A percentile compares a stretch with the other conserved stretches of the same genome.
These are phyloP conservation scores for Apiospora marii DNA, from an alignment of 2,329 filamentous ascomycete species.

Conservation along the genomic window DNA sequence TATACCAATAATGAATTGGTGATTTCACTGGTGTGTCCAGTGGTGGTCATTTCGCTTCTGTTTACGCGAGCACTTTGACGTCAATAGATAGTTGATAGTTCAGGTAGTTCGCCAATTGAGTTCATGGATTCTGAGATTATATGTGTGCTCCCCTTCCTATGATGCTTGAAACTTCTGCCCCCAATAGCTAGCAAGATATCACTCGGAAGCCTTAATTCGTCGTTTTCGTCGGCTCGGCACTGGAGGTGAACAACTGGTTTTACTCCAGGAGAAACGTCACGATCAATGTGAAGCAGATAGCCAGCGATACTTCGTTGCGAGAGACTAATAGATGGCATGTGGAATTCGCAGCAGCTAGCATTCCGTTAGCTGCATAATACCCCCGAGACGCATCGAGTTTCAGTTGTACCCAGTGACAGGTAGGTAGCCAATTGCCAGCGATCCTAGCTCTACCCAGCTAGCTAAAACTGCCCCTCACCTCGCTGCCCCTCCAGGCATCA, in stretches of 20 bases:
- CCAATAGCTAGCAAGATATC: not conserved
- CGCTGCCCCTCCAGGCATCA: slow-evolving; percentile 16
- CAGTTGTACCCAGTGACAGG: not conserved
- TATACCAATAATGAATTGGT: not conserved
- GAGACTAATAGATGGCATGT: no score
- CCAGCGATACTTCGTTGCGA: no score
- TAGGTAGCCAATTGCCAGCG: not conserved
- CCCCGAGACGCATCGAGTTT: not conserved
- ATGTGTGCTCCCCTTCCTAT: not conserved
- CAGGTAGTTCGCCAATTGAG: slow-evolving; percentile 1
- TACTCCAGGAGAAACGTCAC: no score
- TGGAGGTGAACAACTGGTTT: not conserved
- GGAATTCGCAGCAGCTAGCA: not conserved
- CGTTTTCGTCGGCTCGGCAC: not conserved
- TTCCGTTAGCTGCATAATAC: slow-evolving; percentile 12
- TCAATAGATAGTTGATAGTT: not conserved
- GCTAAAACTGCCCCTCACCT: slow-evolving; percentile 13
- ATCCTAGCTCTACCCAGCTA: not conserved
- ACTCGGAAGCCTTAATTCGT: not conserved
- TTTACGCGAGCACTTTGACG: not conserved
- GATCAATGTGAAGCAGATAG: no score
- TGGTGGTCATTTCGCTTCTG: not conserved
- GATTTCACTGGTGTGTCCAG: not conserved
- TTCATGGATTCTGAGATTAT: not conserved
- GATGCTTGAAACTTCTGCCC: not conserved